Percentiles rank a stretch among this genome's conserved stretches.
Conservation (phyloP, 371 early-diverging fungal species). For the Amoeboaphelidium occidentale region DNA sequence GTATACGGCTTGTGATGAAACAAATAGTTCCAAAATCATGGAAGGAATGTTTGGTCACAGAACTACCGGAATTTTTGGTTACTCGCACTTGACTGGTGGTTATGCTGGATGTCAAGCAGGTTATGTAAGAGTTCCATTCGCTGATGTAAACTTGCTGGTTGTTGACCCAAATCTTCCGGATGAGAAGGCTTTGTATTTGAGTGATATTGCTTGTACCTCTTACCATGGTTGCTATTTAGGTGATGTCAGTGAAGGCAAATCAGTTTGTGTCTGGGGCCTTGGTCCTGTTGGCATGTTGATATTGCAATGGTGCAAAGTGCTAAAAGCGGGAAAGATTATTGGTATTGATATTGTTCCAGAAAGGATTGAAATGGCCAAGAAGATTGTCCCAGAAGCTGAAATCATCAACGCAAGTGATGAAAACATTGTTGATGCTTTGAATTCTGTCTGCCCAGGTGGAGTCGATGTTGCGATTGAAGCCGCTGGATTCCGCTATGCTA, state of each 20-base stretch:
- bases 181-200: constrained; percentile 26
- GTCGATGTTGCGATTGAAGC: constrained; percentile 26
- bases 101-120: constrained; percentile 27
- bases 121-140: constrained; percentile 27
- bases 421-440: constrained; percentile 14
- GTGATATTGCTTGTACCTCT: constrained; percentile 29
- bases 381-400: constrained; percentile 18
- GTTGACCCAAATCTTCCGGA: constrained; percentile 12
- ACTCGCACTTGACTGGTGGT: constrained; percentile 22
- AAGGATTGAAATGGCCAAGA: constrained; percentile 20
- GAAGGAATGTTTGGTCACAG: constrained; percentile 27
- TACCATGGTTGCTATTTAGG: constrained; percentile 23
- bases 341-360: constrained; percentile 22
- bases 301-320: constrained; percentile 21
- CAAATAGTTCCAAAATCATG: constrained; percentile 24
- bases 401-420: constrained; percentile 18
- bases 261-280: constrained; percentile 24
- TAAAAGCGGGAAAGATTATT: constrained; percentile 24
- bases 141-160: constrained; percentile 23
- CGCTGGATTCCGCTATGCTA: constrained; percentile 27
- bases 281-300: constrained; percentile 30
- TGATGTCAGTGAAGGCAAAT: constrained; percentile 18
- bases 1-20: constrained; percentile 22
- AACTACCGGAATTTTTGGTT: constrained; percentile 24
- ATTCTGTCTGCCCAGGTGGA: constrained; percentile 18